These are phyloP conservation scores for Fragosphaeria purpurea DNA, from an alignment of 2,329 filamentous ascomycete genomes.

Conservation along the genomic window DNA sequence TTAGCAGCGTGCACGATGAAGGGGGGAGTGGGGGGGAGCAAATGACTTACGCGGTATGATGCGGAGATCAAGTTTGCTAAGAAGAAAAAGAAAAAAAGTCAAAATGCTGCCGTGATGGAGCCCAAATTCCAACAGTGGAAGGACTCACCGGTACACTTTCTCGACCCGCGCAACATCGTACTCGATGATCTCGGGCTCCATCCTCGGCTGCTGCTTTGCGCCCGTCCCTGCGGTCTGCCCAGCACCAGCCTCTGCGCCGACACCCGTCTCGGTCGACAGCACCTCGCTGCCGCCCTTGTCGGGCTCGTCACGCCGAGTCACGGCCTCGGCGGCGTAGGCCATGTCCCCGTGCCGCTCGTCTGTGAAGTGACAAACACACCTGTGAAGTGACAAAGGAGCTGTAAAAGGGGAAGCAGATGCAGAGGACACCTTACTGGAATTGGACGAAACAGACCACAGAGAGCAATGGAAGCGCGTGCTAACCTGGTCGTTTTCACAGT, in stretches of 20 bases:
- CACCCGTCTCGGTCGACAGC: no score
- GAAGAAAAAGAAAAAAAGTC: background rate
- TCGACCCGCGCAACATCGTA: constrained; percentile 44
- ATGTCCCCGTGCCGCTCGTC: background rate
- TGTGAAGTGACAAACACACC: background rate
- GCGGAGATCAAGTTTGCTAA: constrained; percentile 42
- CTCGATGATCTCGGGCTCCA: constrained; percentile 19
- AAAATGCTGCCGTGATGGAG: background rate
- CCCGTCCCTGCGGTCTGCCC: no score
- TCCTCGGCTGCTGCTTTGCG: background rate
- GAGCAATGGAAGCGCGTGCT: constrained; percentile 45
- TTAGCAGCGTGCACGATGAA: background rate
- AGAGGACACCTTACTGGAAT: no score
- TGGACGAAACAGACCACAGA: constrained; percentile 23
- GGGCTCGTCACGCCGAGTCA: background rate
- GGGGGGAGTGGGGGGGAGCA: no score
- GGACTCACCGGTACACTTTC: constrained; percentile 37
- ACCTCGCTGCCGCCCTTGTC: background rate
- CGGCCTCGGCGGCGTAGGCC: background rate
- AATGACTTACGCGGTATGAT: constrained; percentile 44
- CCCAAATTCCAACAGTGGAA: no score
- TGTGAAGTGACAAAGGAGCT: background rate
- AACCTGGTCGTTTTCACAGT: constrained; percentile 19
- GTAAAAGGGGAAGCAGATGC: background rate
- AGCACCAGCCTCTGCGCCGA: no score